phyloP scores from a whole-genome alignment of 2,329 filamentous ascomycete species.

The Lecanicillium sp. region DNA sequence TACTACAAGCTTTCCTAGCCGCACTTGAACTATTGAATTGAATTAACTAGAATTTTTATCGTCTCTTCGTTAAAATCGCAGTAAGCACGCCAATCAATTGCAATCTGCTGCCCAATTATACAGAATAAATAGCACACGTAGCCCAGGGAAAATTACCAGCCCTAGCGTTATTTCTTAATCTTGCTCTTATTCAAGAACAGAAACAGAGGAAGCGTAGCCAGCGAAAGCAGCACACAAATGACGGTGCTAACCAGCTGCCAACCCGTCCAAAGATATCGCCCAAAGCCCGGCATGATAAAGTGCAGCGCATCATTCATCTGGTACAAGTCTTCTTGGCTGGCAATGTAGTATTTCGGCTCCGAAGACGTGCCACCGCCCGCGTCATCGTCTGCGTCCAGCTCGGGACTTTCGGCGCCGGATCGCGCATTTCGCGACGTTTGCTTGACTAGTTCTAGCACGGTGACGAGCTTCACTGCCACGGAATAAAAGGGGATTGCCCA shows the following conservation, averaged over 20 bases:
- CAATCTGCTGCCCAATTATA: too few species aligned
- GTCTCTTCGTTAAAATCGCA: too few species aligned
- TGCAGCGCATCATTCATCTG: slow-evolving; percentile 67
- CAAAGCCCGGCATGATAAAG: slow-evolving; percentile 57
- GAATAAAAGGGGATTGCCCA: slow-evolving; percentile 72
- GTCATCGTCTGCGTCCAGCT: slow-evolving; percentile 7
- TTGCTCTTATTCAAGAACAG: slow-evolving; percentile 19
- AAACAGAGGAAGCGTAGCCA: slow-evolving; percentile 31
- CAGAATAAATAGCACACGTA: too few species aligned
- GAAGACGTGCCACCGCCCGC: slow-evolving; percentile 9
- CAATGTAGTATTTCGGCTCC: slow-evolving; percentile 56
- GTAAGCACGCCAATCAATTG: too few species aligned
- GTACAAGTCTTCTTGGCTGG: slow-evolving; percentile 73
- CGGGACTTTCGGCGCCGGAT: slow-evolving; percentile 8
- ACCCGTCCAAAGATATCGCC: slow-evolving; percentile 40
- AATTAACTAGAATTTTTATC: too few species aligned
- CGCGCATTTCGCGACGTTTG: slow-evolving; percentile 23
- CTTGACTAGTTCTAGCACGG: slow-evolving; percentile 54
- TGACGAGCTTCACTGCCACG: slow-evolving; percentile 58
- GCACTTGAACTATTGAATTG: too few species aligned
- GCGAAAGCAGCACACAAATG: slow-evolving; percentile 52
- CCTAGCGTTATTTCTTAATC: too few species aligned
- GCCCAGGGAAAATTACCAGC: too few species aligned
- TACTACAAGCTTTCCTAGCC: too few species aligned
- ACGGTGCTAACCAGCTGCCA: slow-evolving; percentile 59